Percentiles rank a stretch among this genome's conserved stretches.
Conservation (phyloP, 2,329 filamentous ascomycete species). For the Fusarium clavum region DNA sequence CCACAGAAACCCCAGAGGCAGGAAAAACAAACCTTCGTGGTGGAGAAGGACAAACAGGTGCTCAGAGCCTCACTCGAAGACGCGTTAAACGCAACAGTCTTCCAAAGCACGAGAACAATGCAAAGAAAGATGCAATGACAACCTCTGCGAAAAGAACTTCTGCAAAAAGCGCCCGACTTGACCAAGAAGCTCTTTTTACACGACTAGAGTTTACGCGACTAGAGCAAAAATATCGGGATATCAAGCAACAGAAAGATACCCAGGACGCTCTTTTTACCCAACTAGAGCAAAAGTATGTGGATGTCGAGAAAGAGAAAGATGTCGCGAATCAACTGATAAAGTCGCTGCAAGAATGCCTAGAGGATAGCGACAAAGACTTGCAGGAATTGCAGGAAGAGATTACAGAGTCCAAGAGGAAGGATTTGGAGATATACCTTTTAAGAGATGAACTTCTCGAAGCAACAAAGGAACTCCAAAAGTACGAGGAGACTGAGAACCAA, state of each 20-base stretch:
- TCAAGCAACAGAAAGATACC: neutral
- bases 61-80: neutral
- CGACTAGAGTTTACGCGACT: too few species aligned
- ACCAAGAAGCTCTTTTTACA: neutral
- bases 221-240: too few species aligned
- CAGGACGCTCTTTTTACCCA: too few species aligned
- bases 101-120: neutral
- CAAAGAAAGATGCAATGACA: too few species aligned
- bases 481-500: accelerated
- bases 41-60: too few species aligned
- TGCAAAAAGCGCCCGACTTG: neutral
- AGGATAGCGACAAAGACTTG: neutral
- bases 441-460: neutral
- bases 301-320: too few species aligned
- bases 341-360: neutral
- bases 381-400: neutral
- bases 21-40: neutral
- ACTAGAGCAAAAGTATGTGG: too few species aligned
- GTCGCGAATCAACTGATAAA: neutral
- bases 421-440: neutral
- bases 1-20: neutral
- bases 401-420: neutral
- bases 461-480: accelerated
- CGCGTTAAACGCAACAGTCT: neutral
- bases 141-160: too few species aligned